Conservation (phyloP, 192 early-diverging fungal species). For the Lunasporangiospora selenospora region DNA sequence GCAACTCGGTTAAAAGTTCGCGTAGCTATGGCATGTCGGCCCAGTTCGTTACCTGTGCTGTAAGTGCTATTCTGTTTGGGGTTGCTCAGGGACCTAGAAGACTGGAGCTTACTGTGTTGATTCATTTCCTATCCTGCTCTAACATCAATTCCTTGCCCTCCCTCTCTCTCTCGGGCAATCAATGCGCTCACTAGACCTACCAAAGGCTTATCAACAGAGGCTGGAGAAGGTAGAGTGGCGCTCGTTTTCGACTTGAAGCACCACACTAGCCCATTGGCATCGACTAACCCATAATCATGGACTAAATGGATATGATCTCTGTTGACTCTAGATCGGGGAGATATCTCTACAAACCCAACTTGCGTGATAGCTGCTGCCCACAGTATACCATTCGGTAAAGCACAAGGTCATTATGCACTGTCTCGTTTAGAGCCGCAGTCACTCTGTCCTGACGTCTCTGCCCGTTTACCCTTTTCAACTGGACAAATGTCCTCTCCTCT, state of each 20-base stretch:
- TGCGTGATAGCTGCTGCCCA: conserved; percentile 73
- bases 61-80: conserved; percentile 22
- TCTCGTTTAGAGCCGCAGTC: not conserved
- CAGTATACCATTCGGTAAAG: conserved; percentile 72
- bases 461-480: not conserved
- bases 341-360: conserved; percentile 78
- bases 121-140: no score
- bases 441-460: not conserved
- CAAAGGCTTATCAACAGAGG: conserved; percentile 75
- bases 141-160: no score
- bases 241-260: not conserved
- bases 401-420: not conserved
- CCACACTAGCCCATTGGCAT: not conserved
- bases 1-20: conserved; percentile 59
- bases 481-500: not conserved
- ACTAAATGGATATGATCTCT: not conserved
- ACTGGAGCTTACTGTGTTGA: not conserved
- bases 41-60: conserved; percentile 56
- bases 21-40: conserved; percentile 68
- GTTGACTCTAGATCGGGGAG: conserved; percentile 57
- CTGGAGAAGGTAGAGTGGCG: conserved; percentile 66
- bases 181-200: conserved; percentile 54
- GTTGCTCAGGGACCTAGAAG: not conserved
- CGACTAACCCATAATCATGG: not conserved
- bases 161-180: no score